These are phyloP conservation scores for Phytophthora pisi DNA, from an alignment of 352 stramenopile species.

Conservation along the genomic window DNA sequence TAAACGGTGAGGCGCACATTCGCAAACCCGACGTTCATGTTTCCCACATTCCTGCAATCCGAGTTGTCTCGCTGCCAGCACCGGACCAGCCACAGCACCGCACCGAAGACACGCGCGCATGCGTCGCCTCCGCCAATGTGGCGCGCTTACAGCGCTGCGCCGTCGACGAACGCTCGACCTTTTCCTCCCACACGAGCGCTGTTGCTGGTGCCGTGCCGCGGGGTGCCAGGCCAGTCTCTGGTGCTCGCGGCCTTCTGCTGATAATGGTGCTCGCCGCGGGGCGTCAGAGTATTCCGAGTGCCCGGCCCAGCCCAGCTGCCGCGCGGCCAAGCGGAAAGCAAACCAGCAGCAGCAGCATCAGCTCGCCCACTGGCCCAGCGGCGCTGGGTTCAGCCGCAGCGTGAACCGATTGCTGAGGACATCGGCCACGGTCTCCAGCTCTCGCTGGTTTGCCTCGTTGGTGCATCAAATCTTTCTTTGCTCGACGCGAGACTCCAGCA, in stretches of 20 bases:
- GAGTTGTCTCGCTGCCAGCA: conserved; percentile 4
- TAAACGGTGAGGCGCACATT: conserved; percentile 21
- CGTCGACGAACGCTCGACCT: background rate
- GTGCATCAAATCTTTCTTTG: conserved; percentile 15
- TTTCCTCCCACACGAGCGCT: too few species aligned
- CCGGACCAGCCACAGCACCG: conserved; percentile 3
- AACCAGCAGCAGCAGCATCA: background rate
- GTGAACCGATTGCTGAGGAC: background rate
- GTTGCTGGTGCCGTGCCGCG: too few species aligned
- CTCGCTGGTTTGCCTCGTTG: too few species aligned
- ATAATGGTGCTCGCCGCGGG: conserved; percentile 11
- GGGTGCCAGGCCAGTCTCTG: background rate
- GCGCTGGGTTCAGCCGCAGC: background rate
- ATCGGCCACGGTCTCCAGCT: too few species aligned
- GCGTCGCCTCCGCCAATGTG: conserved; percentile 17
- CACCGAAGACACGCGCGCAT: conserved; percentile 19
- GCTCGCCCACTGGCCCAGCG: background rate
- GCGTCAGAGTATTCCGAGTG: conserved; percentile 24
- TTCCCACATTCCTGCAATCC: background rate
- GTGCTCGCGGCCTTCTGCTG: background rate
- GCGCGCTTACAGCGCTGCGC: conserved; percentile 14
- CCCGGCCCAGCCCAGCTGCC: conserved; percentile 7
- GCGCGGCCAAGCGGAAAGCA: background rate
- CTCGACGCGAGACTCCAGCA: conserved; percentile 1
- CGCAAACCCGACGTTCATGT: background rate